A percentile compares a stretch with the other conserved stretches of the same genome.
phyloP scores from a whole-genome alignment of 2,329 filamentous ascomycete species.

The Fusarium domesticum region DNA sequence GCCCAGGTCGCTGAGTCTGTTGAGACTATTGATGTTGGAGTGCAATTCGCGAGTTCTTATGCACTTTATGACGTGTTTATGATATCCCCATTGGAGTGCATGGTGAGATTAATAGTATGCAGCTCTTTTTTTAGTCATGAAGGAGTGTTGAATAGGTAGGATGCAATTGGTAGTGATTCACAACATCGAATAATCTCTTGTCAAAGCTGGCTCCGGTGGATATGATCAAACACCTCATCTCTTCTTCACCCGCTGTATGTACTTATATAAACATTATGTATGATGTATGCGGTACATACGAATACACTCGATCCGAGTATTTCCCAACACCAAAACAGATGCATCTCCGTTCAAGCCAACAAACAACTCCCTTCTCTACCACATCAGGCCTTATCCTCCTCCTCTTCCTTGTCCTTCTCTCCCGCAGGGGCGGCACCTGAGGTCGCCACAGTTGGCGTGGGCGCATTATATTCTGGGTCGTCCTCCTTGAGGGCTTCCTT shows the following conservation, averaged over 20 bases:
- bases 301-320: constrained; percentile 14
- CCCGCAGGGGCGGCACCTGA: constrained; percentile 12
- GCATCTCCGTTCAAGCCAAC: constrained; percentile 19
- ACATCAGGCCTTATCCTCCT: too few species aligned
- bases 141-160: too few species aligned
- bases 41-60: too few species aligned
- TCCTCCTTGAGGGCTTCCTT: constrained; percentile 11
- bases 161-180: too few species aligned
- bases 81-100: too few species aligned
- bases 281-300: constrained; percentile 29
- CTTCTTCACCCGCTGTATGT: constrained; percentile 26
- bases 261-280: constrained; percentile 40
- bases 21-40: constrained; percentile 29
- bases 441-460: constrained; percentile 20
- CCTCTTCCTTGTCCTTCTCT: constrained; percentile 18
- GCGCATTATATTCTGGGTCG: constrained; percentile 16
- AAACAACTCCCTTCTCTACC: constrained; percentile 12
- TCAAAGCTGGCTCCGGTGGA: too few species aligned
- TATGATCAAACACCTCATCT: constrained; percentile 17
- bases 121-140: too few species aligned
- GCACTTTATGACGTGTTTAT: constrained; percentile 3
- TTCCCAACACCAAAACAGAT: constrained; percentile 26
- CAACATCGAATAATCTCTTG: constrained; percentile 5
- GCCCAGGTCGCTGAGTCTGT: too few species aligned
- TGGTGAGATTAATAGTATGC: too few species aligned